Conservation (phyloP, 2,329 filamentous ascomycete species). For the Hymenoscyphus infarciens region DNA sequence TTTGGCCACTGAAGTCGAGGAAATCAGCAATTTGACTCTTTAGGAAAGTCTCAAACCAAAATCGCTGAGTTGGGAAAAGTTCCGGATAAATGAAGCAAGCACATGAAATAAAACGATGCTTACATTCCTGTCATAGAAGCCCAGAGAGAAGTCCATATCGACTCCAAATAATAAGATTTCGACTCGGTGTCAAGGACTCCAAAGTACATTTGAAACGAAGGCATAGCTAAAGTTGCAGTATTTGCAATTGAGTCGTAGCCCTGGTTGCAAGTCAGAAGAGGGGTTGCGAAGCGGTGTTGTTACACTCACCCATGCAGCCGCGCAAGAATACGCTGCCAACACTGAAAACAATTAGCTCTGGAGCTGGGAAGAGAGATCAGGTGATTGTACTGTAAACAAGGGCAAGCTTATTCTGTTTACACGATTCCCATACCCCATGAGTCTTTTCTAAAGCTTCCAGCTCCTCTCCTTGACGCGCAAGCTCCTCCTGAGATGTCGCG, state of each 20-base stretch:
- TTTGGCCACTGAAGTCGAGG: constrained; percentile 6
- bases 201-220: constrained; percentile 22
- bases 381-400: constrained; percentile 16
- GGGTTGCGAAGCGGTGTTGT: not conserved
- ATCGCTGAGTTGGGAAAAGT: not conserved
- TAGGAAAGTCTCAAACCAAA: not conserved
- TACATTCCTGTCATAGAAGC: constrained; percentile 19
- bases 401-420: constrained; percentile 14
- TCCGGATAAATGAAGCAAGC: not conserved
- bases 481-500: not conserved
- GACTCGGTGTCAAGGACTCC: constrained; percentile 21
- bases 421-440: constrained; percentile 18
- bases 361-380: not conserved
- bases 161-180: constrained; percentile 18
- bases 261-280: constrained; percentile 4
- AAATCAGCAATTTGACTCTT: not conserved
- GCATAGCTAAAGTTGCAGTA: constrained; percentile 21
- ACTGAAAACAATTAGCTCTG: constrained; percentile 10
- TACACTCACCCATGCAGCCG: constrained; percentile 20
- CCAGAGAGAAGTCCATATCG: constrained; percentile 25
- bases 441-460: constrained; percentile 17
- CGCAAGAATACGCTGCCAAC: constrained; percentile 19
- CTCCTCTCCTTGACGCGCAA: constrained; percentile 16
- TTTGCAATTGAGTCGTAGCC: constrained; percentile 25
- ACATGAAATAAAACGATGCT: constrained; percentile 7